phyloP scores from a whole-genome alignment of 2,329 filamentous ascomycete genomes.

The Fusarium robinianum region DNA sequence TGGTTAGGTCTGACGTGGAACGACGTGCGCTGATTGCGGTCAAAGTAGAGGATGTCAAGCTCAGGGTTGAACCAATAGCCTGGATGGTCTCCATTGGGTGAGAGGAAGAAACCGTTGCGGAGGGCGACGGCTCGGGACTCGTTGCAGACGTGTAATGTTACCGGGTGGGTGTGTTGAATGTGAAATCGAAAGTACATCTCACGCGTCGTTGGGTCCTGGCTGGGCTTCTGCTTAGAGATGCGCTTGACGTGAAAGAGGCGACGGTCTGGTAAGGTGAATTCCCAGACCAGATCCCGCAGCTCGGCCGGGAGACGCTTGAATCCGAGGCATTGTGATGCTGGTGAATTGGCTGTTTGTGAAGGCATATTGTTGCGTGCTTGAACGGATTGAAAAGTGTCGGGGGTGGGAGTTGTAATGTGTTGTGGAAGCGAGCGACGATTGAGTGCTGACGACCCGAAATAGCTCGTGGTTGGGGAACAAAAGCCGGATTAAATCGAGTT shows the following conservation, averaged over 20 bases:
- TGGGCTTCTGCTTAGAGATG: constrained; percentile 2
- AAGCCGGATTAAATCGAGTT: neutral
- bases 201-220: neutral
- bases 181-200: constrained; percentile 29
- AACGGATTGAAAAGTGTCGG: too few species aligned
- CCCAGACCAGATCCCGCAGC: constrained; percentile 39
- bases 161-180: constrained; percentile 27
- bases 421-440: too few species aligned
- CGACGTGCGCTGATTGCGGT: constrained; percentile 32
- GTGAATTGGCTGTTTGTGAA: neutral
- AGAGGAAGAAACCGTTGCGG: constrained; percentile 35
- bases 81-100: constrained; percentile 7
- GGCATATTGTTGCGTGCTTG: constrained; percentile 10
- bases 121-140: constrained; percentile 37
- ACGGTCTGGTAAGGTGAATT: constrained; percentile 32
- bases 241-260: constrained; percentile 40
- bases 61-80: constrained; percentile 36
- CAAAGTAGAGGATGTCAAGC: constrained; percentile 39
- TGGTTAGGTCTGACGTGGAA: constrained; percentile 20
- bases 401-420: too few species aligned
- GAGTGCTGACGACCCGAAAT: too few species aligned
- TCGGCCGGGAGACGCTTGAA: constrained; percentile 33
- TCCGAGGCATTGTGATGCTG: neutral
- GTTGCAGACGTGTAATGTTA: constrained; percentile 28
- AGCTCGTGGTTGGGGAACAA: too few species aligned